A percentile compares a stretch with the other conserved stretches of the same genome.
Conservation (phyloP, 495 filamentous ascomycete species). For the Lepidopterella palustris region DNA sequence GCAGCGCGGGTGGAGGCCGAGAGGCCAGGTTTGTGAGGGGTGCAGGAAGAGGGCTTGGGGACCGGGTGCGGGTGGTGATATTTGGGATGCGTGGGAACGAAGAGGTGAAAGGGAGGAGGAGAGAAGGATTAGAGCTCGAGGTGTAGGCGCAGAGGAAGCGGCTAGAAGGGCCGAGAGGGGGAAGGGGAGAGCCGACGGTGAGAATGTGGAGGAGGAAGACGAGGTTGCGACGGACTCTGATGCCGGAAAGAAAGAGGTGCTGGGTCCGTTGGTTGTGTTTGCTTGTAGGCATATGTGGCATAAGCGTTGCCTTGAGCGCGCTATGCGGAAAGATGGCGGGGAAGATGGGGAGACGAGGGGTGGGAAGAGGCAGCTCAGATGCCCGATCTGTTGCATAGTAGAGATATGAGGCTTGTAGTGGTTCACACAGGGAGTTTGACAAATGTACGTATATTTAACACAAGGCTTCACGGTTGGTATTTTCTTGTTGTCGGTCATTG, state of each 20-base stretch:
- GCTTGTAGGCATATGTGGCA: slow-evolving; percentile 39
- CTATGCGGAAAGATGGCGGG: background rate
- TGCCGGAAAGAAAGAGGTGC: slow-evolving; percentile 6
- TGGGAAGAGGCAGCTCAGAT: slow-evolving; percentile 10
- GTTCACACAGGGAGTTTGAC: background rate
- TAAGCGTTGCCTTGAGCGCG: slow-evolving; percentile 31
- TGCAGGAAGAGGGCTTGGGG: slow-evolving; percentile 86
- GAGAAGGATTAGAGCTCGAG: slow-evolving; percentile 19
- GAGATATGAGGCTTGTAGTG: background rate
- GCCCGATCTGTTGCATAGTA: slow-evolving; percentile 25
- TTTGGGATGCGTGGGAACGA: slow-evolving; percentile 77
- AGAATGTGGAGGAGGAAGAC: background rate
- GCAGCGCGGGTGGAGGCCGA: slow-evolving; percentile 84
- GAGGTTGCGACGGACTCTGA: slow-evolving; percentile 20
- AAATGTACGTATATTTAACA: background rate
- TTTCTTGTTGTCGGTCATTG: background rate
- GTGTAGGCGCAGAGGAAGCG: slow-evolving; percentile 17
- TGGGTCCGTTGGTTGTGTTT: slow-evolving; percentile 36
- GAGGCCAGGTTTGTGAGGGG: slow-evolving; percentile 76
- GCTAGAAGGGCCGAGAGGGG: slow-evolving; percentile 17
- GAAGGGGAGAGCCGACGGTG: slow-evolving; percentile 26
- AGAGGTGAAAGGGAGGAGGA: slow-evolving; percentile 38
- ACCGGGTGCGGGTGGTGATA: slow-evolving; percentile 67
- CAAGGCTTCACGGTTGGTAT: background rate
- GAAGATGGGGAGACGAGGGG: background rate